Percentiles rank a stretch among this genome's conserved stretches.
Conservation (phyloP, 2,329 filamentous ascomycete species). For the Talaromyces sp. region DNA sequence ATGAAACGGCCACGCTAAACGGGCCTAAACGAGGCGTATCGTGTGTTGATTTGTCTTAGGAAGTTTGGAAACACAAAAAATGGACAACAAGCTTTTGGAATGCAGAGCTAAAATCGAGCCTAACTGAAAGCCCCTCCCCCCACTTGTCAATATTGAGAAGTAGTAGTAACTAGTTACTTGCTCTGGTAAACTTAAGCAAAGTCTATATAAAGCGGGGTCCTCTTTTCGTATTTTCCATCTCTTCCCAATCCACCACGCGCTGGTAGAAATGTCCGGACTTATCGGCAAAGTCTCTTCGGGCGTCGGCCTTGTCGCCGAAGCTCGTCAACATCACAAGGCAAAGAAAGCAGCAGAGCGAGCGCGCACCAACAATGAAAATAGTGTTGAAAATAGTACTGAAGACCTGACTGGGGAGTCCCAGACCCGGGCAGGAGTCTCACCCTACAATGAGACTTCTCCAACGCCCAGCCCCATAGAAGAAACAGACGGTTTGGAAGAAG, state of each 20-base stretch:
- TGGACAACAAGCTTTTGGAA: neutral
- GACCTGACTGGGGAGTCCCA: neutral
- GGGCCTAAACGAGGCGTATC: neutral
- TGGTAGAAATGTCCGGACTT: neutral
- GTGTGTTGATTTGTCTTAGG: neutral
- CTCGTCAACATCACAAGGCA: constrained; percentile 7
- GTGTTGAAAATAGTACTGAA: neutral
- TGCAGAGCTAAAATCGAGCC: neutral
- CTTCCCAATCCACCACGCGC: neutral
- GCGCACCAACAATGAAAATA: neutral
- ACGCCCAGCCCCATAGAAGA: neutral
- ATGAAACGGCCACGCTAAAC: no score
- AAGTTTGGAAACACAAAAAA: neutral
- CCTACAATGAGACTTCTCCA: neutral
- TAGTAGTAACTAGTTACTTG: neutral
- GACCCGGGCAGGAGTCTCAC: neutral
- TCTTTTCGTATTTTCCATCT: neutral
- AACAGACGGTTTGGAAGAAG: neutral
- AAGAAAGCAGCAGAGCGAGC: constrained; percentile 8
- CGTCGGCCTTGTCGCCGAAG: constrained; percentile 10
- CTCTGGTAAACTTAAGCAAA: neutral
- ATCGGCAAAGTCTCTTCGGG: neutral
- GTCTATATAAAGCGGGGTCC: neutral
- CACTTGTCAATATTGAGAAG: neutral
- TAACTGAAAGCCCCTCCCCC: no score